phyloP scores from a whole-genome alignment of 1,284 basidiomycete genomes.

The Marasmius sp. region DNA sequence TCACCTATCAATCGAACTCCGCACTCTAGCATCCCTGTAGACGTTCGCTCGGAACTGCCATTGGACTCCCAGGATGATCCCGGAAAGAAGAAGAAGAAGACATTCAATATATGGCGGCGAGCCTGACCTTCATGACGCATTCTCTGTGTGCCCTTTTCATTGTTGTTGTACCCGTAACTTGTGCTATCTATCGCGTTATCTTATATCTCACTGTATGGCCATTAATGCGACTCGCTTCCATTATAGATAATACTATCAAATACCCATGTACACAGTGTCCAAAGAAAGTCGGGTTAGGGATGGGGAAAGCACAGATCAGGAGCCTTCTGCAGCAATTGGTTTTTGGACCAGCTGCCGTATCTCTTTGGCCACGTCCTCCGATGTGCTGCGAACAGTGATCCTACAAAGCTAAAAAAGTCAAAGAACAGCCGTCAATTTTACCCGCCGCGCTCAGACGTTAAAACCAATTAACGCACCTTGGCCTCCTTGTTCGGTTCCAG shows the following conservation, averaged over 20 bases:
- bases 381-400: constrained; percentile 92
- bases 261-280: no score
- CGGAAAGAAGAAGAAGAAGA: constrained; percentile 24
- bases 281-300: no score
- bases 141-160: background rate
- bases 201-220: background rate
- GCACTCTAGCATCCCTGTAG: background rate
- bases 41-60: background rate
- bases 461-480: constrained; percentile 56
- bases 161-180: constrained; percentile 1
- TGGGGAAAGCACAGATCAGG: no score
- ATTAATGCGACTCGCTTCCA: constrained; percentile 17
- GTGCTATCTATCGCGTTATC: constrained; percentile 9
- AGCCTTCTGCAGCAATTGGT: constrained; percentile 21
- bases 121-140: background rate
- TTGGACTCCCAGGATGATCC: constrained; percentile 17
- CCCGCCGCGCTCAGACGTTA: background rate
- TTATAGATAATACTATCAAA: constrained; percentile 26
- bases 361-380: constrained; percentile 86
- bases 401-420: constrained; percentile 73
- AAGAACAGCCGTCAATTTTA: background rate
- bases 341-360: constrained; percentile 70
- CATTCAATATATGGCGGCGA: constrained; percentile 25
- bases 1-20: constrained; percentile 17
- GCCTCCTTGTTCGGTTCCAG: constrained; percentile 95